Percentiles rank a stretch among this genome's conserved stretches.
These are phyloP conservation scores for Wickerhamiella lipophila DNA, from an alignment of 805 yeast genomes.

Conservation along the genomic window DNA sequence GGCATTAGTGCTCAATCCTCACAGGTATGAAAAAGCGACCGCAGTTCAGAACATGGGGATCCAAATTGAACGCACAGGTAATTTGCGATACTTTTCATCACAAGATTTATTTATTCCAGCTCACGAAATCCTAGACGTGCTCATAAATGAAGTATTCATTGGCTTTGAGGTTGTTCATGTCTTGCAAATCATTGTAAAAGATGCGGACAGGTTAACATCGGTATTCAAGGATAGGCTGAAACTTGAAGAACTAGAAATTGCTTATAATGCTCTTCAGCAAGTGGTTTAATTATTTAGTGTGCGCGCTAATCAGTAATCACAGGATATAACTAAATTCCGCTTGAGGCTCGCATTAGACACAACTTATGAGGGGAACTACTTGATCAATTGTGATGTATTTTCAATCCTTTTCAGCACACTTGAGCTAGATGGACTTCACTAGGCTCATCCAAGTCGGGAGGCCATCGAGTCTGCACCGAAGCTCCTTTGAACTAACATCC, in stretches of 20 bases:
- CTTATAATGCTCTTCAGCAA: background rate
- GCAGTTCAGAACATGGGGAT: conserved; percentile 38
- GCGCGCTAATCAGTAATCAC: background rate
- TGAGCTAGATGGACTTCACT: no score
- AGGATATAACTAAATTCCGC: no score
- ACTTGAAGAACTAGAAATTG: background rate
- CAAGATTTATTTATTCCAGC: conserved; percentile 41
- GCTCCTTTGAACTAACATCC: no score
- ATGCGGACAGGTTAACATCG: conserved; percentile 15
- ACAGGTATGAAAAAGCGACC: conserved; percentile 28
- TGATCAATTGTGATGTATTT: no score
- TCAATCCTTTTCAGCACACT: no score
- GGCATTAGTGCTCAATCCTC: background rate
- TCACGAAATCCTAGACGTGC: conserved; percentile 46
- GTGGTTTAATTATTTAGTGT: background rate
- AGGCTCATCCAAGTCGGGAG: no score
- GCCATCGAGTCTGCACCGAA: no score
- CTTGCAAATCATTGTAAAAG: conserved; percentile 44
- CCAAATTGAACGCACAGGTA: conserved; percentile 31
- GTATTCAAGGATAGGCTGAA: background rate
- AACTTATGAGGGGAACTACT: no score
- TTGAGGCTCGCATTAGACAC: no score
- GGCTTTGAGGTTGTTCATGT: conserved; percentile 56
- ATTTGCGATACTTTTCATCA: conserved; percentile 22
- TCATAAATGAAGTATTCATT: conserved; percentile 64